Base-by-base conservation (phyloP, 2,329 filamentous ascomycete species). In the Alternaria consortialis region DNA sequence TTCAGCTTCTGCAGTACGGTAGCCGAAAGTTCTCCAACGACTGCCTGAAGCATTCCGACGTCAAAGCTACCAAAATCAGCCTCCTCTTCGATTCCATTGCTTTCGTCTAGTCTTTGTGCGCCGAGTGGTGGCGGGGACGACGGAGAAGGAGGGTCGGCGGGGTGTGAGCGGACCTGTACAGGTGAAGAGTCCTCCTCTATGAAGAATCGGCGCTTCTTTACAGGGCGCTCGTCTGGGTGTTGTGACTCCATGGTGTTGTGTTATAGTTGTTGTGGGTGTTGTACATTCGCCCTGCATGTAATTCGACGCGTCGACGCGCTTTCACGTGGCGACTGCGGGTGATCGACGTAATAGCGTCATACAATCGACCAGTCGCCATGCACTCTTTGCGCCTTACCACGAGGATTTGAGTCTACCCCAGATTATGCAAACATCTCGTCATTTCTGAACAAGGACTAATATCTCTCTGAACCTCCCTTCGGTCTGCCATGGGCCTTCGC, bases 141-240 rank as follows among this genome's bases (percentile, higher is more conserved):
- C 17, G 72, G 69, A 20, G 75, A 69, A 20, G 75, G 75, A 3
- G 75, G 65, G 46, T 76, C 70, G 25, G 64, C 58, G 9, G 56
- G 64, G 31, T 66, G 59, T 11, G 71, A 58, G 8, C 59, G 56
- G 2, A 64, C 44, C 12, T 68, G 66, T 5, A 55, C 53, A 8
- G 75, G 70, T 9, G 80, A 78, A 11, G 80, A 77, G 29, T 85
- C 83, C 42, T 88, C 85, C 44, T 88, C 85, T 15, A 83, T 80
- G 67, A 90, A 90, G 77, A 89, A 89, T 29, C 87, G 84, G 62
- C 86, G 82, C 77, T 88, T 88, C 77, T 90, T 90, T 25, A 78
- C 75, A 5, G 87, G 88, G 20, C 85, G 79, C 44, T 86, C 81
- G 51, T 86, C 82, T 46, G 84, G 72, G 62, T 81, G 78, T n/a